phyloP scores from a whole-genome alignment of 2,329 filamentous ascomycete genomes.

The Fusarium metavorans region DNA sequence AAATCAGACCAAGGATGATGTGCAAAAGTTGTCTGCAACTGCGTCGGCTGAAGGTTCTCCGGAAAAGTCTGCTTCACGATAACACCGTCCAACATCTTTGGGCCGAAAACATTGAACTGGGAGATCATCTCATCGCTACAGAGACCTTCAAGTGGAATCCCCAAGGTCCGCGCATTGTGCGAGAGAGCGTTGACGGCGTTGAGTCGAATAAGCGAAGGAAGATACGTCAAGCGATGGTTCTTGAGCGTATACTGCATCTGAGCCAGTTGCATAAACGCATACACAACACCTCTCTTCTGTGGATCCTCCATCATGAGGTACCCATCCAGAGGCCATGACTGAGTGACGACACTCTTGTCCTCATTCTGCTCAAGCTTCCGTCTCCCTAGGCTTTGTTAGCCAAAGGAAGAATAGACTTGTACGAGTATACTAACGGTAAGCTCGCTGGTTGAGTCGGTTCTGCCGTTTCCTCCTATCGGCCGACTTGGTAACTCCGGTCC shows the following conservation, averaged over 20 bases:
- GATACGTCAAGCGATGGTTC: conserved; percentile 13
- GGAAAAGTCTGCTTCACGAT: neutral
- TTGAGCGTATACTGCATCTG: conserved; percentile 37
- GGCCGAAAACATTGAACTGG: conserved; percentile 26
- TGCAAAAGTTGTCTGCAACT: conserved; percentile 24
- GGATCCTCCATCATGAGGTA: conserved; percentile 10
- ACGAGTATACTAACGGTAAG: conserved; percentile 32
- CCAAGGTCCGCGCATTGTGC: conserved; percentile 26
- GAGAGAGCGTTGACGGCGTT: conserved; percentile 39
- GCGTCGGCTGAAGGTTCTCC: conserved; percentile 25
- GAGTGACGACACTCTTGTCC: neutral
- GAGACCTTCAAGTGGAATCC: conserved; percentile 27
- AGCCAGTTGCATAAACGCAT: conserved; percentile 35
- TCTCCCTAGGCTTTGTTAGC: conserved; percentile 21
- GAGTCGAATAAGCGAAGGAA: conserved; percentile 39
- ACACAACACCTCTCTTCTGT: conserved; percentile 20
- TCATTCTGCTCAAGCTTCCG: conserved; percentile 28
- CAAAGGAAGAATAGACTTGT: neutral
- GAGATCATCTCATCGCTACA: conserved; percentile 38
- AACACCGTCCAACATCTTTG: neutral
- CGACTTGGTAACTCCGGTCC: conserved; percentile 40
- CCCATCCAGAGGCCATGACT: neutral
- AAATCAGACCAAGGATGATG: conserved; percentile 43
- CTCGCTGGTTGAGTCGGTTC: conserved; percentile 42
- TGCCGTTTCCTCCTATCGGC: conserved; percentile 38